Percentiles rank a stretch among this genome's conserved stretches.
These are phyloP conservation scores for Neurospora sublineolata DNA, from an alignment of 495 filamentous ascomycete genomes.

Conservation along the genomic window DNA sequence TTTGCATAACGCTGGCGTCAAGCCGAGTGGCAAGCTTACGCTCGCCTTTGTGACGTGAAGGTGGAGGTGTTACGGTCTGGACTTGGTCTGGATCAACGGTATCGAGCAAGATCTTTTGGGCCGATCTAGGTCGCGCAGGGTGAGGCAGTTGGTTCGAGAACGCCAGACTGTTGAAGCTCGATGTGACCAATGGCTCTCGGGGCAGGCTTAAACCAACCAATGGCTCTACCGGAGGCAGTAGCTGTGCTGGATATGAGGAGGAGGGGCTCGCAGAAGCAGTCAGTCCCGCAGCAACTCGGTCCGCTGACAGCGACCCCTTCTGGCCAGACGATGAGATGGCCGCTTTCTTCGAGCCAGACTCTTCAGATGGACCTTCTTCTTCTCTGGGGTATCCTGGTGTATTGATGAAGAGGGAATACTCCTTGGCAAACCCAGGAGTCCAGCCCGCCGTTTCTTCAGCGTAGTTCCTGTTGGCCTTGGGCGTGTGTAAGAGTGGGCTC, in stretches of 20 bases:
- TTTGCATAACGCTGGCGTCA: slow-evolving; percentile 39
- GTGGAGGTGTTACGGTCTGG: slow-evolving; percentile 42
- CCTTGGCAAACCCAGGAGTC: slow-evolving; percentile 46
- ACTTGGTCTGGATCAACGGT: slow-evolving; percentile 23
- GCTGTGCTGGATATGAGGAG: slow-evolving; percentile 37
- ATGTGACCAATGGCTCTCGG: slow-evolving; percentile 25
- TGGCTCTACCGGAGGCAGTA: slow-evolving; percentile 46
- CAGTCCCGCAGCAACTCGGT: slow-evolving; percentile 32
- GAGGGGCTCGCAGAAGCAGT: slow-evolving; percentile 48
- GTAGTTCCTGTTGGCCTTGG: slow-evolving; percentile 38
- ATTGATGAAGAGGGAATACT: slow-evolving; percentile 44
- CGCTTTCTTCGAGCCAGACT: slow-evolving; percentile 24
- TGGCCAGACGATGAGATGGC: slow-evolving; percentile 20
- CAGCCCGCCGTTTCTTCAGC: slow-evolving; percentile 40
- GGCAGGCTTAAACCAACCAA: slow-evolving; percentile 13
- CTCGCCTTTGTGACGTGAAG: slow-evolving; percentile 37
- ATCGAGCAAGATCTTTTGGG: slow-evolving; percentile 31
- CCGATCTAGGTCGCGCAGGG: slow-evolving; percentile 16
- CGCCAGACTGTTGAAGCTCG: slow-evolving; percentile 16
- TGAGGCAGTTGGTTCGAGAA: slow-evolving; percentile 8
- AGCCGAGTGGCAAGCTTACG: slow-evolving; percentile 42
- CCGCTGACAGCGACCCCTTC: slow-evolving; percentile 31
- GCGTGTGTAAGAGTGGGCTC: slow-evolving; percentile 54
- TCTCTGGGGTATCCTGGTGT: slow-evolving; percentile 41
- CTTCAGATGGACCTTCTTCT: slow-evolving; percentile 28